Evolutionary conservation across 192 early-diverging fungal species (phyloP), one percentile per base, ranked within the genome.

Genomic region (Linnemannia schmuckeri): DNA sequence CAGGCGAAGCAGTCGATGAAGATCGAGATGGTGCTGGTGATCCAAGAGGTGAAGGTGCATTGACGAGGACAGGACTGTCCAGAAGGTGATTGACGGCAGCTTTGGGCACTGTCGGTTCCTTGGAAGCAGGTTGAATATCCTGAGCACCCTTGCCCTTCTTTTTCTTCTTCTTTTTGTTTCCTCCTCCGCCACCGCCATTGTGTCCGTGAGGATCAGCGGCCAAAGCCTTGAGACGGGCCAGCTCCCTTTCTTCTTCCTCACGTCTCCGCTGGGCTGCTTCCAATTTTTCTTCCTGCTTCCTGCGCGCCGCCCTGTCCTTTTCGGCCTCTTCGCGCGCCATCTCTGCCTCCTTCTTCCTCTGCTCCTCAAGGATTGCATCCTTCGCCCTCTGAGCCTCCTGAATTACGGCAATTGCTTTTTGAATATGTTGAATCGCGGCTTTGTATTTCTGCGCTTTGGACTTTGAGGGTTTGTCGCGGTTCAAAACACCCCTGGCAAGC

Each of bases 321-420:
- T 87, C 82, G 2, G 74, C 81, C 42, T 89, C 88, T 10, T 79
- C 83, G 13, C 82, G 73, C 1, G 81, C 75, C 63, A 87, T 33
- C 6, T 82, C 81, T 41, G 74, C 85, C 83, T 89, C 92, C 89
- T 74, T 90, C 88, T 57, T 90, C 87, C 40, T 44, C 35, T 81
- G 83, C 41, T 89, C 85, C 72, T 93, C 79, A 88, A 93, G 42
- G 80, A 92, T 81, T 88, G 91, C 89, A 89, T 93, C 93, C 86
- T 91, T 86, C 83, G 73, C 79, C 33, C 47, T 77, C 35, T 87
- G 81, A 9, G 74, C 78, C 54, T 89, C 81, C 33, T 83, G 75
- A 30, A 89, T 80, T 24, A 77, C 63, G 17, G 79, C 44, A 10
- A 74, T 33, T 6, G 81, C 81, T 37, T 89, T 85, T 66, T 80